Evolutionary conservation across 495 filamentous ascomycete species (phyloP).

Genomic region (Daldinia decipiens): DNA sequence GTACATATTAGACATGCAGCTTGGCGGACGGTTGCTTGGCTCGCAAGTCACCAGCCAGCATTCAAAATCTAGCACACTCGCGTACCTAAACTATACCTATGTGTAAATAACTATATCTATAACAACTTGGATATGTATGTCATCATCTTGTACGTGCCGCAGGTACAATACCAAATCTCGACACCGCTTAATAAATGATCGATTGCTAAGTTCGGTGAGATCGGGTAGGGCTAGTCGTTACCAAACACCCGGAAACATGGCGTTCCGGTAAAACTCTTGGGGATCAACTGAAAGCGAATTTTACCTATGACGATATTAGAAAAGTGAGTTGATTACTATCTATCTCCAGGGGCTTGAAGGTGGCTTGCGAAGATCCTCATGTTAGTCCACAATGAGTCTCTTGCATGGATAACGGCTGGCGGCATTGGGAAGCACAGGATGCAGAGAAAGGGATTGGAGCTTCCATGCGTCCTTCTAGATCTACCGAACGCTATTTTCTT

Average conservation of each 20-base stretch:
- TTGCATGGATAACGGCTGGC: slow-evolving; percentile 21
- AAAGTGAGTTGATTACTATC: slow-evolving; percentile 5
- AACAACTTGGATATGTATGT: slow-evolving; percentile 1
- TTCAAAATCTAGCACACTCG: background rate
- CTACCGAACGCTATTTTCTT: slow-evolving; percentile 31
- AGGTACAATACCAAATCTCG: slow-evolving; percentile 1
- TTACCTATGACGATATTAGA: slow-evolving; percentile 16
- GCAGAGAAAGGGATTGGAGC: slow-evolving; percentile 14
- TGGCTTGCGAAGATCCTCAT: slow-evolving; percentile 40
- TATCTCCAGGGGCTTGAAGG: slow-evolving; percentile 6
- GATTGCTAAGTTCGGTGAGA: slow-evolving; percentile 21
- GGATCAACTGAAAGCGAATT: slow-evolving; percentile 8
- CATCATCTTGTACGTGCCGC: background rate
- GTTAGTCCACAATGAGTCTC: slow-evolving; percentile 8
- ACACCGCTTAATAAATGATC: slow-evolving; percentile 19
- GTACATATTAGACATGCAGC: background rate
- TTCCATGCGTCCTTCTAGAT: slow-evolving; percentile 46
- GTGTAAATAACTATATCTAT: background rate
- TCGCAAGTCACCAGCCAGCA: background rate
- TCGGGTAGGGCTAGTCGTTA: slow-evolving; percentile 41
- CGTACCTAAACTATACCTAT: background rate
- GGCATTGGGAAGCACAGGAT: slow-evolving; percentile 7
- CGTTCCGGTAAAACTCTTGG: slow-evolving; percentile 28
- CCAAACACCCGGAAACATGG: slow-evolving; percentile 40
- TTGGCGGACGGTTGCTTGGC: slow-evolving; percentile 4